Percentiles rank a stretch among this genome's conserved stretches.
Conservation (phyloP, 768 basidiomycete genomes). For the Mycena capillaripes region DNA sequence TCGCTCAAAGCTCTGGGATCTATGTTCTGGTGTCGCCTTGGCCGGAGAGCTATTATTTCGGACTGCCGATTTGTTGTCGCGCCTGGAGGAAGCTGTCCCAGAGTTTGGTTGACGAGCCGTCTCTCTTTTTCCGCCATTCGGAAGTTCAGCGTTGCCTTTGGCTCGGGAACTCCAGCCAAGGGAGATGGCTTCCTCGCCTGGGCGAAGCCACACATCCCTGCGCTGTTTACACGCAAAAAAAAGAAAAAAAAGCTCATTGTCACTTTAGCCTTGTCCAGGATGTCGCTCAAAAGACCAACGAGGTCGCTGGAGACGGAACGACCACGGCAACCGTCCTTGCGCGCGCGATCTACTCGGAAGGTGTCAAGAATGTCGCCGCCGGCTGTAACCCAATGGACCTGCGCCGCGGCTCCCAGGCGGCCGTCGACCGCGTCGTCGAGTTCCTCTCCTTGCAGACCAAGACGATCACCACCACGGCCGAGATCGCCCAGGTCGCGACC, state of each 20-base stretch:
- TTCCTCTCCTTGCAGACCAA: constrained; percentile 91
- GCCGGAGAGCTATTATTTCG: too few species aligned
- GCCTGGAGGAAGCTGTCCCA: too few species aligned
- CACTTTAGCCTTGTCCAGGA: constrained; percentile 87
- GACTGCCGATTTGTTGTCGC: too few species aligned
- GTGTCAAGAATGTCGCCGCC: constrained; percentile 99
- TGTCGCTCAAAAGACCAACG: constrained; percentile 97
- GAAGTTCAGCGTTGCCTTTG: too few species aligned
- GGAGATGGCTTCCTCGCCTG: too few species aligned
- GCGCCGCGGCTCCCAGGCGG: constrained; percentile 96
- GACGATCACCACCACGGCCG: constrained; percentile 95
- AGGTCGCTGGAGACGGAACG: constrained; percentile 97
- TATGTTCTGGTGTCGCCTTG: too few species aligned
- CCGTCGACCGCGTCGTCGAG: constrained; percentile 94
- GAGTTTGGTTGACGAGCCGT: too few species aligned
- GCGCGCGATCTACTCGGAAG: constrained; percentile 97
- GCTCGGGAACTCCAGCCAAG: too few species aligned
- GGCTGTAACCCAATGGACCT: constrained; percentile 99
- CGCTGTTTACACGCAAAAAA: too few species aligned
- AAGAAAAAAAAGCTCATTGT: background rate
- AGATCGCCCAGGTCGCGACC: constrained; percentile 99
- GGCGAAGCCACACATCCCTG: too few species aligned
- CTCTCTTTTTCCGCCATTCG: too few species aligned
- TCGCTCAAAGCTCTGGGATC: too few species aligned
- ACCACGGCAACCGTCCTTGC: constrained; percentile 98